Evolutionary conservation across 1,139 yeast species (phyloP).

Genomic region (Sugiyamaella paludigena): DNA sequence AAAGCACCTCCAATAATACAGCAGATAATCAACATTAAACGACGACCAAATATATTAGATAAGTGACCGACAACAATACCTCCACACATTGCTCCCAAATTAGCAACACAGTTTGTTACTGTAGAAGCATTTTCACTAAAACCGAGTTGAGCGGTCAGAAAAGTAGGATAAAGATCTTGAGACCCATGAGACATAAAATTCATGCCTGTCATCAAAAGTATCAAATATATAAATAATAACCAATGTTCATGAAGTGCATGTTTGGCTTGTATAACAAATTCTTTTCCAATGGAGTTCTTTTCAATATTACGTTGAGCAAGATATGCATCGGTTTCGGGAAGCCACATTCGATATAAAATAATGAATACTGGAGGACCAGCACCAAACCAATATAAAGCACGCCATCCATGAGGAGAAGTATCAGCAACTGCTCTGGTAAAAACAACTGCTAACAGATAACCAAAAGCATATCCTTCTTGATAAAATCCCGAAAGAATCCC

Average conservation of each 20-base stretch:
- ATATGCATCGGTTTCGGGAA: constrained; percentile 65
- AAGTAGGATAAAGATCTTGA: constrained; percentile 70
- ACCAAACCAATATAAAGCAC: constrained; percentile 77
- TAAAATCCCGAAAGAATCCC: constrained; percentile 65
- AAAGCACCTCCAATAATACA: constrained; percentile 67
- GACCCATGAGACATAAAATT: constrained; percentile 73
- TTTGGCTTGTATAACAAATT: constrained; percentile 30
- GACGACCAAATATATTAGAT: constrained; percentile 59
- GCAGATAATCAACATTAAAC: constrained; percentile 55
- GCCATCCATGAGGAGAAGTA: constrained; percentile 59
- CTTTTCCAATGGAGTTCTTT: constrained; percentile 26
- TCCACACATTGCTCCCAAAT: constrained; percentile 66
- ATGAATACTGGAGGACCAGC: constrained; percentile 65
- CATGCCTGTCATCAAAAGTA: constrained; percentile 60
- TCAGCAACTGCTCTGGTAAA: constrained; percentile 60
- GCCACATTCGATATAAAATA: constrained; percentile 50
- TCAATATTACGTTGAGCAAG: constrained; percentile 33
- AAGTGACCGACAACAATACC: constrained; percentile 62
- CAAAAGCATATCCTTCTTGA: constrained; percentile 74
- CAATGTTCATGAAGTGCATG: constrained; percentile 37
- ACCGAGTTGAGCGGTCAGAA: constrained; percentile 52
- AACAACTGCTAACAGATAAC: constrained; percentile 60
- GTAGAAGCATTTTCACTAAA: constrained; percentile 54
- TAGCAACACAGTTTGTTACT: constrained; percentile 67
- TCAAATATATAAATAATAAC: constrained; percentile 48